These are phyloP conservation scores for Chenopodium album DNA, from an alignment of 148 eudicot genomes.

Conservation along the genomic window DNA sequence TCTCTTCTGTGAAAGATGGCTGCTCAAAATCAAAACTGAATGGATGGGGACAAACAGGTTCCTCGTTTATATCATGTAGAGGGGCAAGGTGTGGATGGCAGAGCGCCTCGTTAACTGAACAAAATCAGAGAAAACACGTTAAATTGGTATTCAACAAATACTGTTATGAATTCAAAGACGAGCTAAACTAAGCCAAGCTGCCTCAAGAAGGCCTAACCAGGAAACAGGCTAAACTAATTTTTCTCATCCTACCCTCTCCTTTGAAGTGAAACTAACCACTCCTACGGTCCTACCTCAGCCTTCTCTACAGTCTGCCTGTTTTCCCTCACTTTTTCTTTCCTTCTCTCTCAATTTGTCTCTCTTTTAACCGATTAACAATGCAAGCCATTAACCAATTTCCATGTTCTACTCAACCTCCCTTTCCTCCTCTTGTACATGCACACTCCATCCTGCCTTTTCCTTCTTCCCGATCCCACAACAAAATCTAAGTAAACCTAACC, in stretches of 20 bases:
- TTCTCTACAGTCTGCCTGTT: too few relatives aligned
- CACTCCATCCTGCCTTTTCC: not conserved
- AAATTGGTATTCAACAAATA: not conserved
- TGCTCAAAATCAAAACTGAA: constrained; percentile 93
- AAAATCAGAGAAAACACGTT: not conserved
- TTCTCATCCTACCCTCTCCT: too few relatives aligned
- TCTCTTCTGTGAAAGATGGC: constrained; percentile 82
- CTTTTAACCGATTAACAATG: too few relatives aligned
- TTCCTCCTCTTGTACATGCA: too few relatives aligned
- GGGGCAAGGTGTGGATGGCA: constrained; percentile 81
- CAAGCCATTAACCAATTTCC: too few relatives aligned
- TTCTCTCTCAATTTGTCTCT: not conserved
- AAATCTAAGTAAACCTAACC: not conserved
- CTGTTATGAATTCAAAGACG: not conserved
- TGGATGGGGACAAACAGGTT: constrained; percentile 75
- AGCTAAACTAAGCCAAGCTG: not conserved
- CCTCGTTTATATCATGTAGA: constrained; percentile 83
- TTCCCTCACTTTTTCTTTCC: not conserved
- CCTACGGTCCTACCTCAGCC: too few relatives aligned
- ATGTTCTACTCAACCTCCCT: too few relatives aligned
- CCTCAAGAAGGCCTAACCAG: not conserved
- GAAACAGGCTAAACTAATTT: too few relatives aligned
- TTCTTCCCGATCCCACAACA: not conserved
- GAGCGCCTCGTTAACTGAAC: constrained; percentile 61
- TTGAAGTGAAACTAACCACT: too few relatives aligned